phyloP scores from a whole-genome alignment of 495 filamentous ascomycete genomes.

The Daldinia vernicosa region DNA sequence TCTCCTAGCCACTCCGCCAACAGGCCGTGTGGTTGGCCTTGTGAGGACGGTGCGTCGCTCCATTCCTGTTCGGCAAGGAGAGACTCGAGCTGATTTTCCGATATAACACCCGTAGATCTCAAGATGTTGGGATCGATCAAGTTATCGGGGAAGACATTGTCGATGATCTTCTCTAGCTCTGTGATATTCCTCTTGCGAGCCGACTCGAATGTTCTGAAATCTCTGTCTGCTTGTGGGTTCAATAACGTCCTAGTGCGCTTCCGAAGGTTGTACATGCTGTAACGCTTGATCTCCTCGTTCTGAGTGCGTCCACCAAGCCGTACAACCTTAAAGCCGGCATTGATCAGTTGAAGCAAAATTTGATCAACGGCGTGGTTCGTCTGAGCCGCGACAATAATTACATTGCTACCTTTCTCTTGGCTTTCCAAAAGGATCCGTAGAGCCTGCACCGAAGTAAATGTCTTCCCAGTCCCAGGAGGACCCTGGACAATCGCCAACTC shows the following conservation, averaged over 20 bases:
- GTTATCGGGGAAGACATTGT: conserved; percentile 59
- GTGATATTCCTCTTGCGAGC: conserved; percentile 38
- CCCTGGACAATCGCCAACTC: conserved; percentile 85
- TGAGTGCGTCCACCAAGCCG: conserved; percentile 81
- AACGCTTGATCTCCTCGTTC: conserved; percentile 69
- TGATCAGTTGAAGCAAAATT: conserved; percentile 71
- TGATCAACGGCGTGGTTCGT: conserved; percentile 97
- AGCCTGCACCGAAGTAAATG: conserved; percentile 76
- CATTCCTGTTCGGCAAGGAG: conserved; percentile 64
- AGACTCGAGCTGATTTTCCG: conserved; percentile 66
- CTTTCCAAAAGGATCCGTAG: conserved; percentile 74
- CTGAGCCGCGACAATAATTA: conserved; percentile 80
- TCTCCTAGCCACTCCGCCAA: conserved; percentile 72
- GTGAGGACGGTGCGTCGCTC: conserved; percentile 49
- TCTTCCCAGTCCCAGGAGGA: conserved; percentile 92
- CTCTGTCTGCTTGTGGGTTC: conserved; percentile 24
- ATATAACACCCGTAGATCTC: conserved; percentile 65
- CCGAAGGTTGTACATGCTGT: conserved; percentile 71
- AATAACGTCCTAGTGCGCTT: conserved; percentile 21
- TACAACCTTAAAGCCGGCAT: conserved; percentile 72
- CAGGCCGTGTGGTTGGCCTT: conserved; percentile 52
- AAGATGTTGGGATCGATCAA: conserved; percentile 60
- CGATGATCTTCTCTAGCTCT: conserved; percentile 56
- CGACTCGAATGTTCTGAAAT: conserved; percentile 39
- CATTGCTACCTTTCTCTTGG: conserved; percentile 53